These are phyloP conservation scores for Gloeopeniophorella convolvens DNA, from an alignment of 768 basidiomycete genomes.

Conservation along the genomic window DNA sequence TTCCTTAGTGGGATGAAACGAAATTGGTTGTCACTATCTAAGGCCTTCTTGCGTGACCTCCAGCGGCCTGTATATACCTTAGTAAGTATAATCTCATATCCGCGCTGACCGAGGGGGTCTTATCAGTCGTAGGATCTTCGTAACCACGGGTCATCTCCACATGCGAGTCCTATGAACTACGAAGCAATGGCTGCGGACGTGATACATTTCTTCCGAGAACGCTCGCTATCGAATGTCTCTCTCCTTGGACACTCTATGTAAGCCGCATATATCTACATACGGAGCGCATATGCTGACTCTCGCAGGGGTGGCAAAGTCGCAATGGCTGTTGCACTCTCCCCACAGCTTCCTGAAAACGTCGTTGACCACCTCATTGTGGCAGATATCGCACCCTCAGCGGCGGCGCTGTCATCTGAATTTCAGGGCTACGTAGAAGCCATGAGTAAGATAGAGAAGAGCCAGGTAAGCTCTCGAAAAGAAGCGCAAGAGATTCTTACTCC, in stretches of 20 bases:
- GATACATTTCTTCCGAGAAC: slow-evolving; percentile 52
- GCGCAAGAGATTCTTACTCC: slow-evolving; percentile 59
- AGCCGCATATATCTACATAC: slow-evolving; percentile 22
- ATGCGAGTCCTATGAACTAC: slow-evolving; percentile 68
- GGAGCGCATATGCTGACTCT: neutral
- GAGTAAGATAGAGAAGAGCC: slow-evolving; percentile 58
- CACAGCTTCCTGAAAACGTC: slow-evolving; percentile 35
- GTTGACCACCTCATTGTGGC: slow-evolving; percentile 61
- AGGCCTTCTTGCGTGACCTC: slow-evolving; percentile 61
- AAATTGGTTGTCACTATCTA: slow-evolving; percentile 81
- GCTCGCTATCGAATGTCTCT: slow-evolving; percentile 52
- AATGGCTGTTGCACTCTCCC: slow-evolving; percentile 58
- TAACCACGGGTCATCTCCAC: slow-evolving; percentile 86
- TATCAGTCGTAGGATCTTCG: slow-evolving; percentile 57
- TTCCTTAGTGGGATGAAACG: slow-evolving; percentile 70
- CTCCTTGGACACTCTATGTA: slow-evolving; percentile 91
- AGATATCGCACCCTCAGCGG: slow-evolving; percentile 73
- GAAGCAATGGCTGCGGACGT: slow-evolving; percentile 76
- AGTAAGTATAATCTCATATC: slow-evolving; percentile 32
- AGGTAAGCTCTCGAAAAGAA: slow-evolving; percentile 55
- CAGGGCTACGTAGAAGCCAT: slow-evolving; percentile 61
- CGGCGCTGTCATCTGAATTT: slow-evolving; percentile 57
- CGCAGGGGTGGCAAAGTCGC: slow-evolving; percentile 84
- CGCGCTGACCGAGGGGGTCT: neutral
- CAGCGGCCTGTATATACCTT: slow-evolving; percentile 67